These are phyloP conservation scores for Nannochloropsis oceanica DNA, from an alignment of 108 stramenopile genomes.

Conservation along the genomic window DNA sequence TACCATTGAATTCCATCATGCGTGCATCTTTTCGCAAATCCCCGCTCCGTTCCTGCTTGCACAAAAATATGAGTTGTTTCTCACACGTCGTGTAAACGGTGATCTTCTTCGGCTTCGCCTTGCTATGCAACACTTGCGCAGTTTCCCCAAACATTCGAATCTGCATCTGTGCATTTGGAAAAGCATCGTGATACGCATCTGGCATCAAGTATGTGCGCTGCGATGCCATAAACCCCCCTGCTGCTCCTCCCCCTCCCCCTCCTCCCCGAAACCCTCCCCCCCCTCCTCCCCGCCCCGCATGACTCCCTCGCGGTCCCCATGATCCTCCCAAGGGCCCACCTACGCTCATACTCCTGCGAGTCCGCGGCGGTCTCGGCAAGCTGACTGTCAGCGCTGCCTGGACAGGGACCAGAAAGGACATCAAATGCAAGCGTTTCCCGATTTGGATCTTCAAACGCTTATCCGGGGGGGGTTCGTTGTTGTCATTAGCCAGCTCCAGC, in stretches of 20 bases:
- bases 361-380: constrained; percentile 9
- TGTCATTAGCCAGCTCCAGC: neutral
- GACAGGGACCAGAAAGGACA: neutral
- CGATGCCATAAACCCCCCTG: neutral
- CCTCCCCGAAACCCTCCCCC: neutral
- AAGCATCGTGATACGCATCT: neutral
- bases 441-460: neutral
- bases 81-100: constrained; percentile 35
- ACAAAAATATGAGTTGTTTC: constrained; percentile 61
- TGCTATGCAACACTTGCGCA: constrained; percentile 60
- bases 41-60: constrained; percentile 91
- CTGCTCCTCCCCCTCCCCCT: neutral
- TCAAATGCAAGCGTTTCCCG: neutral
- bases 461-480: neutral
- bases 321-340: neutral
- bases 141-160: neutral
- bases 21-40: constrained; percentile 97
- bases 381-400: constrained; percentile 22
- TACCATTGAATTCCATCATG: constrained; percentile 90
- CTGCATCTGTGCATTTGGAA: neutral
- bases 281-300: neutral
- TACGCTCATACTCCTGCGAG: neutral
- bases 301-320: neutral
- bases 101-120: constrained; percentile 90
- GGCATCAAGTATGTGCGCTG: neutral